Evolutionary conservation across 2,329 filamentous ascomycete species (phyloP).

Genomic region (Berkeleyomyces rouxiae): DNA sequence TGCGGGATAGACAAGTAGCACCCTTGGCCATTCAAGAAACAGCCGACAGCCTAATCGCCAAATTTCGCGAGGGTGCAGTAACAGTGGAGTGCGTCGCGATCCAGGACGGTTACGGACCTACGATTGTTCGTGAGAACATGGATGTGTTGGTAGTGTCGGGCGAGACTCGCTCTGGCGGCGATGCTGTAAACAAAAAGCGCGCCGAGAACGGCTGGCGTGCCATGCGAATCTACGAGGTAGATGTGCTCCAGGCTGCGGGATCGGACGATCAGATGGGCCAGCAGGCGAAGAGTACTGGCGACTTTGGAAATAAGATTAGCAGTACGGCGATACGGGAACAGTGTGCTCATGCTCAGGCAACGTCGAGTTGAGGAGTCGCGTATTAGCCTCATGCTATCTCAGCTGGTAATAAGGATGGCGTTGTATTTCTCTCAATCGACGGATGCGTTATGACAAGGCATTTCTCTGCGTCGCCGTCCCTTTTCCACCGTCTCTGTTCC

Average conservation of each 20-base stretch:
- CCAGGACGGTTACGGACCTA: constrained; percentile 77
- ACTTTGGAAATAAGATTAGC: constrained; percentile 74
- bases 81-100: constrained; percentile 68
- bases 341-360: constrained; percentile 22
- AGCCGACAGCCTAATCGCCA: constrained; percentile 22
- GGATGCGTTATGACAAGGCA: neutral
- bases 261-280: constrained; percentile 18
- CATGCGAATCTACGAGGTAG: constrained; percentile 73
- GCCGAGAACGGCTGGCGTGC: constrained; percentile 56
- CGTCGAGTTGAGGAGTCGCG: neutral
- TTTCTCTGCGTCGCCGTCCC: neutral
- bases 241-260: constrained; percentile 54
- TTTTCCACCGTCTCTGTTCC: neutral
- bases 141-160: constrained; percentile 71
- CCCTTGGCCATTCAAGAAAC: neutral
- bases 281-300: constrained; percentile 28
- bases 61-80: constrained; percentile 42
- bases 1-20: neutral
- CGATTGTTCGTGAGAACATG: constrained; percentile 64
- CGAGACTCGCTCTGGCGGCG: constrained; percentile 71
- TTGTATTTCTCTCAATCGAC: neutral
- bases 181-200: constrained; percentile 73
- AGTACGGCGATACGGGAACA: constrained; percentile 64
- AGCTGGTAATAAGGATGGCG: neutral
- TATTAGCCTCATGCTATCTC: neutral